Conservation (phyloP, 2,329 filamentous ascomycete species). For the Pezicula neosporulosa region DNA sequence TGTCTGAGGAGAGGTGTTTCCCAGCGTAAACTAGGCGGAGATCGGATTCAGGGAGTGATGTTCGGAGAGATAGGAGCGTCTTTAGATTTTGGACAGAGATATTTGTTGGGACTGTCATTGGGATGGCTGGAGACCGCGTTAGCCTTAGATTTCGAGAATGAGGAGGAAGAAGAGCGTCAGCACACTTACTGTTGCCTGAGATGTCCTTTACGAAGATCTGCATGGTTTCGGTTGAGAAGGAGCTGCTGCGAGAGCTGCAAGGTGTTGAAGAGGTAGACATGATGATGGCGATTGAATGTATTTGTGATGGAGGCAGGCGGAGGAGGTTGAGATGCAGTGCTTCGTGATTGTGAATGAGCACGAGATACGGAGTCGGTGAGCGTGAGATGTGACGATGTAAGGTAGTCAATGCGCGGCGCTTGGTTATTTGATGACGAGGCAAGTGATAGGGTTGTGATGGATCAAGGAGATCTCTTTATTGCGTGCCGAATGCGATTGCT, state of each 20-base stretch:
- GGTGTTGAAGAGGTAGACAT: slow-evolving; percentile 22
- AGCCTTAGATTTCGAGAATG: slow-evolving; percentile 14
- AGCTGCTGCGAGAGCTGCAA: slow-evolving; percentile 26
- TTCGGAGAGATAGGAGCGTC: slow-evolving; percentile 54
- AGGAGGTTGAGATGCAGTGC: neutral
- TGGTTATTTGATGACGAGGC: neutral
- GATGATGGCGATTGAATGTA: slow-evolving; percentile 6
- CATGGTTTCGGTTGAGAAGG: slow-evolving; percentile 47
- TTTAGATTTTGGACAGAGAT: slow-evolving; percentile 53
- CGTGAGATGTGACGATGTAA: neutral
- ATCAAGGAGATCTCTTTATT: neutral
- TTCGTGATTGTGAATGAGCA: no score
- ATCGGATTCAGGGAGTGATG: slow-evolving; percentile 44
- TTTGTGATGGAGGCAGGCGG: slow-evolving; percentile 1
- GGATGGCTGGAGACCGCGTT: slow-evolving; percentile 42
- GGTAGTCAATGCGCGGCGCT: neutral
- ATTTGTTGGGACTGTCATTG: slow-evolving; percentile 48
- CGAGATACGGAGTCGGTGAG: no score
- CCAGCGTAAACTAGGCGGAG: slow-evolving; percentile 56
- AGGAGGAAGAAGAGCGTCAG: slow-evolving; percentile 2
- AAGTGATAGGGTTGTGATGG: neutral
- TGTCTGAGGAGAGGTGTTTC: slow-evolving; percentile 45
- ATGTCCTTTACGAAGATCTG: slow-evolving; percentile 60
- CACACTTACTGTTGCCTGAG: slow-evolving; percentile 50
- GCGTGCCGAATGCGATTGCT: no score